These are phyloP conservation scores for Trichosanthes truncata DNA, from an alignment of 306 rosid species.

Conservation along the genomic window DNA sequence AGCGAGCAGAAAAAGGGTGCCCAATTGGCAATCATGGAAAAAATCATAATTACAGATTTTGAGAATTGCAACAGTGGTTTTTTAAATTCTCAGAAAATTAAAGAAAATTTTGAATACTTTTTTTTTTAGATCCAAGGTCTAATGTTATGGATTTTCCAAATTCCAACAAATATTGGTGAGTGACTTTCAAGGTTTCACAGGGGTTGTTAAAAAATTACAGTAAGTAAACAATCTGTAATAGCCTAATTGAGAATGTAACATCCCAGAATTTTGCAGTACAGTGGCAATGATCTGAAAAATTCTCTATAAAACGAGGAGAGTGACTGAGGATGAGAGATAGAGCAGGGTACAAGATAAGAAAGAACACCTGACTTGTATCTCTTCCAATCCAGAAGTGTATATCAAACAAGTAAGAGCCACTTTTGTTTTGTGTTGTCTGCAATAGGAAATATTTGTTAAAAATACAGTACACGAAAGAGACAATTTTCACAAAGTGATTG, in stretches of 20 bases:
- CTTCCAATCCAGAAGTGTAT: conserved; percentile 98
- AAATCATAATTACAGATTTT: background rate
- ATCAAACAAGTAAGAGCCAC: conserved; percentile 61
- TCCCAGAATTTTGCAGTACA: conserved; percentile 1
- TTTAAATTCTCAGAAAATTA: background rate
- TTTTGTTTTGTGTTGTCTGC: conserved; percentile 81
- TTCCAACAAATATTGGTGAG: background rate
- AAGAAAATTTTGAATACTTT: background rate
- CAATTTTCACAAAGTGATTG: background rate
- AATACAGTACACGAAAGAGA: background rate
- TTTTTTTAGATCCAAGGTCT: background rate
- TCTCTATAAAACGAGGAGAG: background rate
- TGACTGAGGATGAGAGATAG: background rate
- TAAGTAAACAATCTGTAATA: background rate
- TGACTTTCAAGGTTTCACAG: background rate
- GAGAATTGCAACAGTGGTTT: background rate
- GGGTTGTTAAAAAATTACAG: background rate
- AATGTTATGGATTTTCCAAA: background rate
- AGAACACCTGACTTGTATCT: conserved; percentile 89
- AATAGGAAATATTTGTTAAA: conserved; percentile 4
- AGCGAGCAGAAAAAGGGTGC: background rate
- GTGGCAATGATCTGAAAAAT: background rate
- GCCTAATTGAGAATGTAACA: background rate
- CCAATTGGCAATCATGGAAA: background rate
- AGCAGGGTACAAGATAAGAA: conserved; percentile 6